Conservation (phyloP, 106 monocot species). For the Chionographis japonica region DNA sequence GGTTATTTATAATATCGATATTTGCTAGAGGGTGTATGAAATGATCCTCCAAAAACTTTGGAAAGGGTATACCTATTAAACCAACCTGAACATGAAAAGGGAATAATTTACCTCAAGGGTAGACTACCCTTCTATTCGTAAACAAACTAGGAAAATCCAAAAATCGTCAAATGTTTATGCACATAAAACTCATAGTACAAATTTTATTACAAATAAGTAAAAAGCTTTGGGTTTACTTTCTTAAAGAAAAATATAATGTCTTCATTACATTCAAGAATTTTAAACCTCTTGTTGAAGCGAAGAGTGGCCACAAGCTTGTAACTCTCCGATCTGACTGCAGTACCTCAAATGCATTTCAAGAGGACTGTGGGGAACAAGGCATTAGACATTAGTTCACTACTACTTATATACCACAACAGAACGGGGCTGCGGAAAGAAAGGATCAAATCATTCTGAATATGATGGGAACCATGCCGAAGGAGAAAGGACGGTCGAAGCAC, state of each 20-base stretch:
- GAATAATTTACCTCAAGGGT: too few relatives aligned
- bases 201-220: background rate
- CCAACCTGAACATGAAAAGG: too few relatives aligned
- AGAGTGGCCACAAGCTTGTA: background rate
- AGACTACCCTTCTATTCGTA: too few relatives aligned
- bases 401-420: background rate
- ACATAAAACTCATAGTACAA: too few relatives aligned
- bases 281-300: slow-evolving; percentile 1
- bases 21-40: too few relatives aligned
- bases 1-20: too few relatives aligned
- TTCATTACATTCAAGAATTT: slow-evolving; percentile 9
- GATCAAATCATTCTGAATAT: background rate
- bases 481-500: background rate
- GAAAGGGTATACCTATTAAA: too few relatives aligned
- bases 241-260: slow-evolving; percentile 10
- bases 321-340: background rate
- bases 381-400: too few relatives aligned
- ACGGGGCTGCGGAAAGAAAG: background rate
- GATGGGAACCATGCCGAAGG: background rate
- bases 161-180: too few relatives aligned
- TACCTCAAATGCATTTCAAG: background rate
- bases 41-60: too few relatives aligned
- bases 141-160: too few relatives aligned
- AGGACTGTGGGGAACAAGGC: background rate
- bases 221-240: slow-evolving; percentile 6